Base-by-base conservation (phyloP, 2,329 filamentous ascomycete species). In the Diaporthe humulicola region DNA sequence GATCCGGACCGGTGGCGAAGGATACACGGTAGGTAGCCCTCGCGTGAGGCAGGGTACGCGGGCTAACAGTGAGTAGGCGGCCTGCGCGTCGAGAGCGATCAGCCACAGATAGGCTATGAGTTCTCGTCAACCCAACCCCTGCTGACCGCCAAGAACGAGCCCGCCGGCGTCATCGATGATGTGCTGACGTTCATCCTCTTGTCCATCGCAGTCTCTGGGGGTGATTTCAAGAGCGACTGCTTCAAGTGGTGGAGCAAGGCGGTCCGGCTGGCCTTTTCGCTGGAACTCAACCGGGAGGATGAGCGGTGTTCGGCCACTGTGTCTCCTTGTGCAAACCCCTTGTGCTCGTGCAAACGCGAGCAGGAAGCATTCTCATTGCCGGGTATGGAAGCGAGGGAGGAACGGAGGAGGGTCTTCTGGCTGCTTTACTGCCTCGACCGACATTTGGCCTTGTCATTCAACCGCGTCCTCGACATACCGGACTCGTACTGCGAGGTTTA, bases 191-290 rank as follows among this genome's bases (percentile, higher is more conserved):
- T 86, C 30, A 82, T 85, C 8, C 82, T 88, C 1, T 79, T 88
- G 8, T 83, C 85, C 17, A 85, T 88, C 40, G 85, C 85, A 0
- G 84, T 87, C 5, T 88, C 87, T 0, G 86, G 85, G 0, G 83
- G 86, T 15, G 86, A 88, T 67, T 87, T 86, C 81, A 88, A 88
- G 77, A 83, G 84, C 5, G 87, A 88, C 75, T 85, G 83, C 74
- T 81, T 86, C 70, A 86, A 84, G 74, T 88, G 87, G 87, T 87
- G 85, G 85, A 84, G 82, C 74, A 86, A 87, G 76, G 83, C 86
- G 1, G 78, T 83, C 0, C 77, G 83, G 17, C 78, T 88, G 36
- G 84, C 84, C 19, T 79, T 81, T 22, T 82, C 82, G 1, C 78
- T 86, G 38, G 81, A 82, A 6, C 80, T 86, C 17, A 83, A 84